Conservation (phyloP, 2,329 filamentous ascomycete species). For the Phyllosticta ampelicida region DNA sequence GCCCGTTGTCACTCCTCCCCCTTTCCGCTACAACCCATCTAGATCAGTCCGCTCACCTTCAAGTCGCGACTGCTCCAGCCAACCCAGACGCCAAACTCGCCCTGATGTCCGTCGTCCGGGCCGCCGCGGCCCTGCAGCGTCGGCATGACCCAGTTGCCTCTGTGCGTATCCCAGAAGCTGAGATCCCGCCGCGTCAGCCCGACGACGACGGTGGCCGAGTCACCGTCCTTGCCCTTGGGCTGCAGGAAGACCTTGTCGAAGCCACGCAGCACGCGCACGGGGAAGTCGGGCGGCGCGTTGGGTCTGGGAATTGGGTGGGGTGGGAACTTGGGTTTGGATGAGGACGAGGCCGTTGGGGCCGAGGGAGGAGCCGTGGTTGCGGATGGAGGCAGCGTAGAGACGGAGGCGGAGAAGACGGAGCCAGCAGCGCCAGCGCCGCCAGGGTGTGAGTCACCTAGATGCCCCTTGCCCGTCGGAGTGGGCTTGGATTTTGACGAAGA, state of each 20-base stretch:
- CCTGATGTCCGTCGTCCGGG: neutral
- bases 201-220: constrained; percentile 22
- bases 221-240: constrained; percentile 12
- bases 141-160: constrained; percentile 30
- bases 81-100: constrained; percentile 9
- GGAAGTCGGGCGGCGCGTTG: constrained; percentile 41
- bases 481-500: neutral
- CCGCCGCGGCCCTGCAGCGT: neutral
- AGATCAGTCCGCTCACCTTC: constrained; percentile 5
- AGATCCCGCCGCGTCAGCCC: constrained; percentile 30
- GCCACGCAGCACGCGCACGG: constrained; percentile 28
- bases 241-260: constrained; percentile 34
- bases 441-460: neutral
- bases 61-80: constrained; percentile 9
- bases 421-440: no score
- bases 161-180: constrained; percentile 30
- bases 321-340: neutral
- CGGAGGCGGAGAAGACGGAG: neutral
- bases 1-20: neutral
- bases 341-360: neutral
- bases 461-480: neutral
- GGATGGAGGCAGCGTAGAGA: neutral
- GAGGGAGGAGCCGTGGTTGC: neutral
- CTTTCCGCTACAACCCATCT: no score
- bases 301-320: neutral